A percentile compares a stretch with the other conserved stretches of the same genome.
These are phyloP conservation scores for Anastatica hierochuntica DNA, from an alignment of 345 rosid species.

Conservation along the genomic window DNA sequence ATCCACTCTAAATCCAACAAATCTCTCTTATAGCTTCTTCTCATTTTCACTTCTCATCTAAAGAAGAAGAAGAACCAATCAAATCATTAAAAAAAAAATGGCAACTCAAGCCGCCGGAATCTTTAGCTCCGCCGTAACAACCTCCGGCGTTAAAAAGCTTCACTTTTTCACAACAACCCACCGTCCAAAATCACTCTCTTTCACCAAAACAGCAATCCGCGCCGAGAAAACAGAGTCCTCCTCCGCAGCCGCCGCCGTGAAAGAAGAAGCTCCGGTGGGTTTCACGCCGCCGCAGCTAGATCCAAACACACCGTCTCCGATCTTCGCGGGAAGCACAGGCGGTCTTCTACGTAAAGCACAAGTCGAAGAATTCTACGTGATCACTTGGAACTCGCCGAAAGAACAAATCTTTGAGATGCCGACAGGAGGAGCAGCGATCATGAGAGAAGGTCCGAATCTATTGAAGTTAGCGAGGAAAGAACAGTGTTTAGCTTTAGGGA, in stretches of 20 bases:
- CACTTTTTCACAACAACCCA: constrained; percentile 32
- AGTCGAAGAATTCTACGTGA: constrained; percentile 88
- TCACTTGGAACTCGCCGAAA: constrained; percentile 88
- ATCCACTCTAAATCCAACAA: constrained; percentile 22
- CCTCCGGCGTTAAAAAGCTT: constrained; percentile 33
- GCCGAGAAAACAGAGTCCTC: constrained; percentile 33
- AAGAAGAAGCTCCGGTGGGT: constrained; percentile 59
- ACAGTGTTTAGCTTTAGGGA: constrained; percentile 86
- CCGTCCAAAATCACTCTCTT: constrained; percentile 32
- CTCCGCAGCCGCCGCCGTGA: constrained; percentile 21
- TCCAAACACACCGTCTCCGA: constrained; percentile 84
- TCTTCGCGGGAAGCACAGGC: constrained; percentile 84
- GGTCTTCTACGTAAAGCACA: constrained; percentile 73
- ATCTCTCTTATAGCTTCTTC: constrained; percentile 17
- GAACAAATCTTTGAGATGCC: constrained; percentile 98
- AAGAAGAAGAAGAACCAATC: background rate
- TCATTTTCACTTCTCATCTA: constrained; percentile 6
- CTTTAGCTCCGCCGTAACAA: constrained; percentile 44
- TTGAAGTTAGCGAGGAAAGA: constrained; percentile 92
- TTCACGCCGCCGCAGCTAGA: constrained; percentile 81
- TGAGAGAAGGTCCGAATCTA: constrained; percentile 92
- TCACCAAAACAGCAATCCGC: constrained; percentile 30
- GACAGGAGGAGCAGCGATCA: constrained; percentile 87
- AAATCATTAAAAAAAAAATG: constrained; percentile 22
- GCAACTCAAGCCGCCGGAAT: constrained; percentile 64